Evolutionary conservation across 1,284 basidiomycete species (phyloP).

Genomic region (Cutaneotrichosporon cutaneum): DNA sequence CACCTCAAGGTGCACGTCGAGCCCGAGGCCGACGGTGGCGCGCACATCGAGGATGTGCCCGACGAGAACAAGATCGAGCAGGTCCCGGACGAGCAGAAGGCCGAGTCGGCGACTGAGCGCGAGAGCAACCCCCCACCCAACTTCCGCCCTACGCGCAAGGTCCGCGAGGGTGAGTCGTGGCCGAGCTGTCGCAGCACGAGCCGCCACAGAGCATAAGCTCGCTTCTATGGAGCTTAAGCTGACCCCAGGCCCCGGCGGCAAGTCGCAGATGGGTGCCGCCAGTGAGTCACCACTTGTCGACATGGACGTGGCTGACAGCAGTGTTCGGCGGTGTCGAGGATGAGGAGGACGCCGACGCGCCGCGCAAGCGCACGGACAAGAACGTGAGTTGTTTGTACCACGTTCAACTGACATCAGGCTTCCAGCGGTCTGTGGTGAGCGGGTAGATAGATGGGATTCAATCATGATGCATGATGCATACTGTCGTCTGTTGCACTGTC

Average conservation of each 20-base stretch:
- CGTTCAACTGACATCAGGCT: constrained; percentile 14
- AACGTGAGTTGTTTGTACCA: constrained; percentile 22
- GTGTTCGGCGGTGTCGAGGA: constrained; percentile 50
- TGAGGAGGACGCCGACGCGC: constrained; percentile 38
- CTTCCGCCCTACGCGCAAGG: constrained; percentile 50
- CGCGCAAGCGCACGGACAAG: constrained; percentile 35
- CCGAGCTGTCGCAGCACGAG: neutral
- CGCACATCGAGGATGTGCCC: constrained; percentile 38
- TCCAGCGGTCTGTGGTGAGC: constrained; percentile 14
- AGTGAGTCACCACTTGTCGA: constrained; percentile 25
- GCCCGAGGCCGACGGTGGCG: constrained; percentile 42
- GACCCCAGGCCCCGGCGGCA: constrained; percentile 46
- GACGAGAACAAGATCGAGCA: constrained; percentile 9
- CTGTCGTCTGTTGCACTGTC: neutral
- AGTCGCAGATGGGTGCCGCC: constrained; percentile 42
- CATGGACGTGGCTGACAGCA: constrained; percentile 9
- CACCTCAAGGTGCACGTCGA: constrained; percentile 48
- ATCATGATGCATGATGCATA: neutral
- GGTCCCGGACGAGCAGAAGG: neutral
- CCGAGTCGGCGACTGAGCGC: constrained; percentile 12
- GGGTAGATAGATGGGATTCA: neutral
- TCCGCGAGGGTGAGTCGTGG: constrained; percentile 48
- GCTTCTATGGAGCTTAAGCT: neutral
- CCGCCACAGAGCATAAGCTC: no score
- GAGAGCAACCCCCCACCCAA: constrained; percentile 42